Conservation (phyloP, 2,329 filamentous ascomycete genomes). For the Epichloe elymi region DNA sequence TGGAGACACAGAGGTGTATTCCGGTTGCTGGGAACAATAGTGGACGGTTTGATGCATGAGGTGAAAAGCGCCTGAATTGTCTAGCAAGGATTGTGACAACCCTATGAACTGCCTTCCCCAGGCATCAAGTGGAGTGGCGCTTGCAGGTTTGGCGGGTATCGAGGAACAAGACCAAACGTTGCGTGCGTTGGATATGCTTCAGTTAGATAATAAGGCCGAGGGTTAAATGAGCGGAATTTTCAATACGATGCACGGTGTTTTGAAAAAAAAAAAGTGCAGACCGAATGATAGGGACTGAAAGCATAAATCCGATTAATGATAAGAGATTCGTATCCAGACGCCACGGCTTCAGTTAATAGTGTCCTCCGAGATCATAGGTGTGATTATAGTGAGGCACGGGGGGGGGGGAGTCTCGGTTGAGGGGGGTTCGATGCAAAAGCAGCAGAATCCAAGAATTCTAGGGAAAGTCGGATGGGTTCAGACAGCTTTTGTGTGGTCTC, state of each 20-base stretch:
- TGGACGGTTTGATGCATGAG: constrained; percentile 2
- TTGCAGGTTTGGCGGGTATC: background rate
- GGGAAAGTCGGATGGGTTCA: background rate
- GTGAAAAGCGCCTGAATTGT: background rate
- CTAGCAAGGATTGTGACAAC: background rate
- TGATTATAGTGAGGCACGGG: background rate
- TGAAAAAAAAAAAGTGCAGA: background rate
- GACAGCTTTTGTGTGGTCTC: background rate
- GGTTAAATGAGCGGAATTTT: background rate
- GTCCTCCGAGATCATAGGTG: background rate
- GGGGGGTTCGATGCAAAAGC: background rate
- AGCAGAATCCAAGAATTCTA: background rate
- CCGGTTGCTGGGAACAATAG: constrained; percentile 5
- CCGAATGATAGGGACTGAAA: background rate
- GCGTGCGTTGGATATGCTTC: background rate
- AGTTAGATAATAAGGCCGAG: background rate
- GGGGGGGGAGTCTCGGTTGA: background rate
- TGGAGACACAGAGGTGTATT: background rate
- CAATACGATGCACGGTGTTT: background rate
- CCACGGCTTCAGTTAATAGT: background rate
- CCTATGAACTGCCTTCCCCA: background rate
- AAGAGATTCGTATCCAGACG: background rate
- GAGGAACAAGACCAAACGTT: background rate
- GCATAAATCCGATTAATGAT: background rate
- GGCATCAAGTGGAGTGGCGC: constrained; percentile 2